Conservation (phyloP, 495 filamentous ascomycete species). For the Rhizodiscina lignyota region DNA sequence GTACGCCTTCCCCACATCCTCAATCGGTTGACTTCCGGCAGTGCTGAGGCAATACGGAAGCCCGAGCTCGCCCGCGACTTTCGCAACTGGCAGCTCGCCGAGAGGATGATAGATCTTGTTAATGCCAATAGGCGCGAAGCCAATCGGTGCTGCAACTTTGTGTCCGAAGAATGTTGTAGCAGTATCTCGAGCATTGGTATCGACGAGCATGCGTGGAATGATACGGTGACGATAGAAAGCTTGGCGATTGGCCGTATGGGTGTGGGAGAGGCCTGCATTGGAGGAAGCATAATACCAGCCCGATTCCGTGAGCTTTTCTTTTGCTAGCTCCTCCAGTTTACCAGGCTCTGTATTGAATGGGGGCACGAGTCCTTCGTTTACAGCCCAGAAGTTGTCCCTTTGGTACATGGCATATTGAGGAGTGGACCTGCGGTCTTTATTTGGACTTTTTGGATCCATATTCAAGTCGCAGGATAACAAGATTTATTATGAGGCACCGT, state of each 20-base stretch:
- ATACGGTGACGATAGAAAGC: conserved; percentile 54
- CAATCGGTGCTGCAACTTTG: conserved; percentile 38
- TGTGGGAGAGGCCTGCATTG: conserved; percentile 48
- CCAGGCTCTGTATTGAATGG: conserved; percentile 46
- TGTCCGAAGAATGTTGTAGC: conserved; percentile 44
- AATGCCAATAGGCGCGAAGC: conserved; percentile 51
- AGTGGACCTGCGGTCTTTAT: conserved; percentile 36
- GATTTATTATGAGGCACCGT: no score
- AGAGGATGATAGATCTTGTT: conserved; percentile 45
- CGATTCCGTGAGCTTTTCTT: conserved; percentile 32
- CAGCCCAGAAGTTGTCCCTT: conserved; percentile 41
- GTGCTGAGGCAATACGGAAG: conserved; percentile 20
- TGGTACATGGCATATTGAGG: conserved; percentile 48
- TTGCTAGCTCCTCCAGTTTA: conserved; percentile 40
- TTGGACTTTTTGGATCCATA: conserved; percentile 39
- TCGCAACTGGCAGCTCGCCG: conserved; percentile 40
- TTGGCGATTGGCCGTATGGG: conserved; percentile 49
- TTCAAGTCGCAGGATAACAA: no score
- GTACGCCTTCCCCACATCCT: conserved; percentile 41
- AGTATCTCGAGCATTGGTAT: conserved; percentile 43
- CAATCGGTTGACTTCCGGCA: conserved; percentile 43
- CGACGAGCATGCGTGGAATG: conserved; percentile 43
- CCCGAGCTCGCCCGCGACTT: conserved; percentile 7
- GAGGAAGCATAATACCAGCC: conserved; percentile 48
- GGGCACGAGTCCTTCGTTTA: conserved; percentile 35